Evolutionary conservation across 2,329 filamentous ascomycete species (phyloP), one percentile per base, ranked within the genome.

Genomic region (Talaromyces islandicus): DNA sequence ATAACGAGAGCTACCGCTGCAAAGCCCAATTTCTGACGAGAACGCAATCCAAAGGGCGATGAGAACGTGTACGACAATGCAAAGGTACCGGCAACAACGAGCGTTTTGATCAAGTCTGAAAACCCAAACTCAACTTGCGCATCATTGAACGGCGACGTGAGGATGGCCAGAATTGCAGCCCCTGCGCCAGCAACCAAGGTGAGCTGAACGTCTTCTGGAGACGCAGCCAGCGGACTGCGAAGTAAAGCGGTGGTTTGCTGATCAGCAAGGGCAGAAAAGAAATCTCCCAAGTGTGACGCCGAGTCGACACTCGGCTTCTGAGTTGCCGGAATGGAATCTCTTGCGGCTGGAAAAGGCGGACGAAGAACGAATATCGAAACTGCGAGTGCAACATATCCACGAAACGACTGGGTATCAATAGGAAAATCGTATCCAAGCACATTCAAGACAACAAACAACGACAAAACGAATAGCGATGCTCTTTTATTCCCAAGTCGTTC

Each of bases 321-420:
- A n/a, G 41, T 46, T 54, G 41, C 43, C 10, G 56, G 74, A 73
- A 58, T 32, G 21, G 17, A 54, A 24, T 59, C 55, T 58, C 46
- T 53, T 41, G 58, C 38, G 21, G 57, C 43, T 9, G 66, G 62
- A 38, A 83, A 76, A 30, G 81, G 79, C 17, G 79, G 79, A n/a
- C 78, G 79, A n/a, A 82, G 64, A 10, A 78, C 67, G 38, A 82
- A 73, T 5, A 81, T 67, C 0, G 81, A 81, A 14, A 72, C 62
- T 38, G 75, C 63, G 57, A 85, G 68, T 21, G 79, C 76, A 27
- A 78, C 51, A 62, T 83, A 81, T 29, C 82, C 81, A 41, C 78
- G 61, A 11, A 79, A 29, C 1, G 78, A 72, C 30, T 73, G 74
- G 24, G 73, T 68, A 58, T 74, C 70, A 68, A 67, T 71, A 59